Conservation (phyloP, 1,284 basidiomycete species). For the Malassezia pachydermatis region DNA sequence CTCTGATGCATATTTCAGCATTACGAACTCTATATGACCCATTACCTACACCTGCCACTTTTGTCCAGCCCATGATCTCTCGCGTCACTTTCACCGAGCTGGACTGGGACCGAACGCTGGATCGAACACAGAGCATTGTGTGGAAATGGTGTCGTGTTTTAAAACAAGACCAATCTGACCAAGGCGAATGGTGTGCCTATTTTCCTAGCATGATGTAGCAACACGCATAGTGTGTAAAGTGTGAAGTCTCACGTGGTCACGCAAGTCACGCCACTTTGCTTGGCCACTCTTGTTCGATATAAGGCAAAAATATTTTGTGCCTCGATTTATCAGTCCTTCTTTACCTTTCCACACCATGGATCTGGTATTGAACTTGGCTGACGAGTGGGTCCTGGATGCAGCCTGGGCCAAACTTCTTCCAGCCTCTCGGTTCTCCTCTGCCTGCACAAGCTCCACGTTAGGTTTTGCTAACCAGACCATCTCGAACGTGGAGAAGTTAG, state of each 20-base stretch:
- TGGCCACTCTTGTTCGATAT: not conserved
- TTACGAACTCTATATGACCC: slow-evolving; percentile 14
- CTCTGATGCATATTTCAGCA: slow-evolving; percentile 8
- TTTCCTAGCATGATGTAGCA: slow-evolving; percentile 2
- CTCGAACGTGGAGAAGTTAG: not conserved
- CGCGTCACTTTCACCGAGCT: slow-evolving; percentile 2
- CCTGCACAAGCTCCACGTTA: not conserved
- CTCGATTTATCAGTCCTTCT: not conserved
- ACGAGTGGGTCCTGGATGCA: slow-evolving; percentile 27
- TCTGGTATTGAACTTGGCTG: slow-evolving; percentile 25
- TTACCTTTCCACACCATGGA: slow-evolving; percentile 20
- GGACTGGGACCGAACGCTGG: not conserved
- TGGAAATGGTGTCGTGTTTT: slow-evolving; percentile 17
- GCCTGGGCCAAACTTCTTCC: slow-evolving; percentile 23
- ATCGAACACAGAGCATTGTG: not conserved
- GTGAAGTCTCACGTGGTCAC: slow-evolving; percentile 1
- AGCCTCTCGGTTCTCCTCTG: slow-evolving; percentile 7
- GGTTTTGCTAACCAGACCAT: slow-evolving; percentile 2
- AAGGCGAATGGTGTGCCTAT: slow-evolving; percentile 17
- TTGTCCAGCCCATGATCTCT: not conserved
- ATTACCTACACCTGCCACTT: not conserved
- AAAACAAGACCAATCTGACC: not conserved
- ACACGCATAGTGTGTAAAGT: not conserved
- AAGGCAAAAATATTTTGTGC: not conserved
- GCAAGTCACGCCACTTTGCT: slow-evolving; percentile 16